phyloP scores from a whole-genome alignment of 148 eudicot species.

The Suaeda aralocaspica region DNA sequence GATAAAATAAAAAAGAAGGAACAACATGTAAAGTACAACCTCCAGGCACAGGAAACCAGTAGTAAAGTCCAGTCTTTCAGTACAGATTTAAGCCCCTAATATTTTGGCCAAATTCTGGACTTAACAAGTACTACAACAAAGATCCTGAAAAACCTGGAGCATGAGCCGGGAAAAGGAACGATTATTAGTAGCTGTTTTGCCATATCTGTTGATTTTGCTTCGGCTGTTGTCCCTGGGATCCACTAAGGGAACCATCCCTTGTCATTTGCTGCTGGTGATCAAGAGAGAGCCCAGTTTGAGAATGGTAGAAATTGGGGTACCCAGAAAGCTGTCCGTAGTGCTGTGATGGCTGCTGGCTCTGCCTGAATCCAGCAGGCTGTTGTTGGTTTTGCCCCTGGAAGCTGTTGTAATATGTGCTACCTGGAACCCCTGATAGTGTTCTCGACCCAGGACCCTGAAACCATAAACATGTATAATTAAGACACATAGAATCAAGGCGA shows the following conservation, averaged over 20 bases:
- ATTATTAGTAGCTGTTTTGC: slow-evolving; percentile 72
- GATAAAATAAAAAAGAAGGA: slow-evolving; percentile 14
- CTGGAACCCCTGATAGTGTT: slow-evolving; percentile 76
- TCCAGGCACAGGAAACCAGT: slow-evolving; percentile 54
- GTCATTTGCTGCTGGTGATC: slow-evolving; percentile 79
- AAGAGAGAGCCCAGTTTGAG: slow-evolving; percentile 58
- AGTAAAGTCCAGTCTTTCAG: slow-evolving; percentile 22
- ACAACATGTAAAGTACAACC: slow-evolving; percentile 27
- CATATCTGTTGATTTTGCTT: slow-evolving; percentile 78
- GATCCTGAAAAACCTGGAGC: slow-evolving; percentile 44
- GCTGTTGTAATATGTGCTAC: slow-evolving; percentile 74
- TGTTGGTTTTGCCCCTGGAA: slow-evolving; percentile 70
- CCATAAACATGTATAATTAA: slow-evolving; percentile 30
- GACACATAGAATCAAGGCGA: no score
- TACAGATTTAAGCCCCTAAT: slow-evolving; percentile 9
- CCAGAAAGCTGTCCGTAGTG: slow-evolving; percentile 55
- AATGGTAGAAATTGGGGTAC: slow-evolving; percentile 70
- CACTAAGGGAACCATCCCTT: slow-evolving; percentile 58
- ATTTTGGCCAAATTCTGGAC: slow-evolving; percentile 21
- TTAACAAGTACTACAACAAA: slow-evolving; percentile 18
- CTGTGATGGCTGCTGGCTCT: slow-evolving; percentile 57
- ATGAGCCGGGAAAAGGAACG: not conserved
- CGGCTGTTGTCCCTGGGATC: slow-evolving; percentile 63
- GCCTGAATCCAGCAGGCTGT: slow-evolving; percentile 62
- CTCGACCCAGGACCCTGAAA: slow-evolving; percentile 76